A percentile compares a stretch with the other conserved stretches of the same genome.
Conservation (phyloP, 805 yeast genomes). For the Kodamaea hsintzibuensis region DNA sequence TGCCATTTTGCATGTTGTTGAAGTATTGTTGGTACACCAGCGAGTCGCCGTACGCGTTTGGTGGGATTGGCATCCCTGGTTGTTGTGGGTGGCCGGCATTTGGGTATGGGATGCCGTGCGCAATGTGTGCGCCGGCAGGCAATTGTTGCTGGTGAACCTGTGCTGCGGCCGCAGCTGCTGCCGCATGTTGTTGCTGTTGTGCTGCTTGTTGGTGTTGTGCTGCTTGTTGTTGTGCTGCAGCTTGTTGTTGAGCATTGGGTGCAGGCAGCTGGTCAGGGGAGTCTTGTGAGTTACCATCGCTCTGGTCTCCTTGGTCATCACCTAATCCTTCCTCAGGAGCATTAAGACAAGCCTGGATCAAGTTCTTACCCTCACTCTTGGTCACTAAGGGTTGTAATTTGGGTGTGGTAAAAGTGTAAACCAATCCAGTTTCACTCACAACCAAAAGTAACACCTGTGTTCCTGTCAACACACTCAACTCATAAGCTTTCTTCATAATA, state of each 20-base stretch:
- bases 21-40: constrained; percentile 68
- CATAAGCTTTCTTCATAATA: constrained; percentile 99
- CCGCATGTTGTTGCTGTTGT: constrained; percentile 19
- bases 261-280: constrained; percentile 43
- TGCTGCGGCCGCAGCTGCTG: constrained; percentile 24
- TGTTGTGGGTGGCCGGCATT: constrained; percentile 38
- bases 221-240: constrained; percentile 14
- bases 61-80: constrained; percentile 43
- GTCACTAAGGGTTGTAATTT: constrained; percentile 97
- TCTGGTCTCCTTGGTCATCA: constrained; percentile 58
- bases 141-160: constrained; percentile 35
- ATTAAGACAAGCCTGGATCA: constrained; percentile 93
- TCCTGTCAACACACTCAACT: constrained; percentile 92
- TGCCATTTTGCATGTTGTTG: constrained; percentile 52
- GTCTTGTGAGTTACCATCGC: constrained; percentile 48
- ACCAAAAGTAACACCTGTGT: constrained; percentile 94
- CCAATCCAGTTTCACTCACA: constrained; percentile 97
- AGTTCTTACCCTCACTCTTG: constrained; percentile 93
- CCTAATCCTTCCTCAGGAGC: constrained; percentile 88
- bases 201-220: constrained; percentile 15
- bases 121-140: constrained; percentile 42
- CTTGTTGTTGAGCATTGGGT: constrained; percentile 18
- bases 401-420: constrained; percentile 98
- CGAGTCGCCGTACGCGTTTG: constrained; percentile 50
- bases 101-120: constrained; percentile 49